Evolutionary conservation across 148 eudicot genomes (phyloP), one percentile per base, ranked within the genome.

Genomic region (Chenopodium berlandieri): DNA sequence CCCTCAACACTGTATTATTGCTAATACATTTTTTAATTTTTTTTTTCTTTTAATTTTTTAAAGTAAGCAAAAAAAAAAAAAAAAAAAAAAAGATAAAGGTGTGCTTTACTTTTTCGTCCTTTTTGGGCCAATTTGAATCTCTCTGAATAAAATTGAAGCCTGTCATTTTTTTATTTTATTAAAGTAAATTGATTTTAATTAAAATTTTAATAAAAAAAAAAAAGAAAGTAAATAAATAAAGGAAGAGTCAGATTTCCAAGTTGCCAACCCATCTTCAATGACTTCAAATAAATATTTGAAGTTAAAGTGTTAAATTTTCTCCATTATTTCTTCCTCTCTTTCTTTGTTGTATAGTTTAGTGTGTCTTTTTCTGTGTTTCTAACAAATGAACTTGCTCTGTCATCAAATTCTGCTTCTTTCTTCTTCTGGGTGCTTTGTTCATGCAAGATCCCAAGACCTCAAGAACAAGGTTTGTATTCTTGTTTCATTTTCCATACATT

Each of bases 401-500:
- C 83, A 74, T 79, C 72, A 75, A 74, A 79, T 31, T 73, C 46
- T 67, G 78, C 67, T 73, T 73, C 44, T 46, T 60, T 76, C 72
- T 60, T 80, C 72, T 70, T 80, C 64, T 75, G 77, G 79, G 76
- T 84, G 71, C 66, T 84, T 46, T 90, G 93, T 91, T 94, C 94
- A 93, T 91, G 97, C 97, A 89, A 89, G 91, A 90, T 88, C 93
- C 95, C 84, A 90, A 86, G 80, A 87, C 75, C 79, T 76, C 91
- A 9, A 85, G 83, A 79, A 65, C 92, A 83, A 89, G 94, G 95
- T 90, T 82, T 46, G 30, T 71, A 10, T 11, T 46, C 23, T 62
- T 32, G 7, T 37, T 54, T 60, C 25, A 56, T 75, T 46, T 54
- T 66, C 19, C 72, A 25, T 68, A 2, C 72, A 30, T 68, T 19